Conservation (phyloP, 176 grass and related monocot genomes). For the Oryza longistaminata region DNA sequence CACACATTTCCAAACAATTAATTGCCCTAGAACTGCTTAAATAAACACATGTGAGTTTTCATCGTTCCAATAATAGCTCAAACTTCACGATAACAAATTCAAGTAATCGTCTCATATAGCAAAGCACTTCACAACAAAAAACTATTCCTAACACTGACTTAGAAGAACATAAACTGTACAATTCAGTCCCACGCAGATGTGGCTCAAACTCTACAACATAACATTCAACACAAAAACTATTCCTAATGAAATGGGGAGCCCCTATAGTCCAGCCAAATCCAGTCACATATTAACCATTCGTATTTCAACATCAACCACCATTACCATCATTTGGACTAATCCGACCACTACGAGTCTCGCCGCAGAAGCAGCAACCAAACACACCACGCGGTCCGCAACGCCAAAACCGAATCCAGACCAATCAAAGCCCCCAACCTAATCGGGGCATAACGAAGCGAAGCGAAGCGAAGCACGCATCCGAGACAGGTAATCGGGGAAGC, state of each 20-base stretch:
- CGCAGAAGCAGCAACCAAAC: background rate
- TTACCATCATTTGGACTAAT: background rate
- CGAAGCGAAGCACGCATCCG: background rate
- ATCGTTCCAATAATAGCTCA: background rate
- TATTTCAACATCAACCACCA: background rate
- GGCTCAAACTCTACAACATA: background rate
- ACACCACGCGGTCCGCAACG: background rate
- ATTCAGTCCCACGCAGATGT: background rate
- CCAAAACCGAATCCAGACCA: conserved; percentile 5
- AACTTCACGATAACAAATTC: background rate
- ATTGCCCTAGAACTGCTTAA: background rate
- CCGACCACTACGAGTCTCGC: background rate
- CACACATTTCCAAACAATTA: background rate
- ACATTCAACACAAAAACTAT: background rate
- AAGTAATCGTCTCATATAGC: background rate
- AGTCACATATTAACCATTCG: background rate
- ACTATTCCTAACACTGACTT: background rate
- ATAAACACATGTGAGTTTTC: background rate
- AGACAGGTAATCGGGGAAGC: background rate
- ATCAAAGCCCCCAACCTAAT: background rate
- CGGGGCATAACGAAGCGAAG: background rate
- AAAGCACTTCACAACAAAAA: background rate
- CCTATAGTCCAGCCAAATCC: background rate
- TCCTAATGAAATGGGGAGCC: background rate
- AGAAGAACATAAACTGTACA: background rate